Base-by-base conservation (phyloP, 768 basidiomycete species). In the Bullera alba region DNA sequence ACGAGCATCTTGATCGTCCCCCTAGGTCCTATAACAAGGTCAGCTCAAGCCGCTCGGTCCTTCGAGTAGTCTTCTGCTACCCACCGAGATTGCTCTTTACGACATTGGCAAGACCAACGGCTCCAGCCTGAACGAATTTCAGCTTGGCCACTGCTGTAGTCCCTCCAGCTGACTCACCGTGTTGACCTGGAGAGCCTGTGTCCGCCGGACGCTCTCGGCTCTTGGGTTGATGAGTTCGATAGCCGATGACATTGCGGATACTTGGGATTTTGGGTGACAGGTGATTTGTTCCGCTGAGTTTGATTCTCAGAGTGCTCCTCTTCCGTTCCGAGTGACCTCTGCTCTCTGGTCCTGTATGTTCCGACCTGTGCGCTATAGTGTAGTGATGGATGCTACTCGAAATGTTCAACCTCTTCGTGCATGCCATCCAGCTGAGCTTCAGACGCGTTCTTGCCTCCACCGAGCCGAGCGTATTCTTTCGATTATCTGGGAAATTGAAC, bases 1-100 rank as follows among this genome's bases (percentile, higher is more conserved):
- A 99, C 95, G 46, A 99, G 83, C 93, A 99, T 97, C 79, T 99
- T 99, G 61, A 96, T 80, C 0, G 95, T 97, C 52, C 95, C 95
- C 74, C 93, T 78, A 17, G 95, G 95, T 39, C 93, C 92, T 93
- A 21, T 5, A 57, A 44, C 22, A 34, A 38, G 27, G 2, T 34
- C 45, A 57, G 42, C 32, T 12, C 21, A 32, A n/a, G 44, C 26
- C 35, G 42, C 46, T 28, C 32, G 26, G 43, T 35, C 7, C 26
- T 26, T 15, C 30, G n/a, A 27, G 19, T 14, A n/a, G 22, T 3
- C 19, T 5, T 19, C 16, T 16, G 38, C 22, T 39, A 51, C 71
- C 44, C 60, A 93, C 93, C 92, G 57, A 99, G 79, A 77, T 99
- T 97, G 68, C 86, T 83, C 78, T 90, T 93, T 61, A 99, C 95